Percentiles rank a stretch among this genome's conserved stretches.
Conservation (phyloP, 192 early-diverging fungal genomes). For the Mortierella alpina region DNA sequence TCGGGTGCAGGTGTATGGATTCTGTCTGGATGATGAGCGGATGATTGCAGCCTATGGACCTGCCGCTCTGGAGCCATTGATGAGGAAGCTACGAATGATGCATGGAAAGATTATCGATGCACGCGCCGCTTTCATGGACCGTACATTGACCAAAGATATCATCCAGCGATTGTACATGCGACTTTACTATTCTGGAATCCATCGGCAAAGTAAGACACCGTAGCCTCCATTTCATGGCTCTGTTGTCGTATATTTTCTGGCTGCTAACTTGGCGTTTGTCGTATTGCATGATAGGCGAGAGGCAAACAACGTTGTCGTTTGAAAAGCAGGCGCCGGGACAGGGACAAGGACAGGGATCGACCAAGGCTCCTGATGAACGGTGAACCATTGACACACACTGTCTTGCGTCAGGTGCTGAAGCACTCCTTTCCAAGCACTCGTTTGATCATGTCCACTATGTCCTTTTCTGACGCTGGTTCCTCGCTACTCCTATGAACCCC, state of each 20-base stretch:
- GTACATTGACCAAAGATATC: conserved; percentile 39
- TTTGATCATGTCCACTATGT: too few species aligned
- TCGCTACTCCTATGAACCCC: too few species aligned
- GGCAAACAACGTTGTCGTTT: too few species aligned
- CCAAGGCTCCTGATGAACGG: too few species aligned
- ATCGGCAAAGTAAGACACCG: conserved; percentile 28
- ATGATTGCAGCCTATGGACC: conserved; percentile 38
- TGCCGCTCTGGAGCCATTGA: conserved; percentile 10
- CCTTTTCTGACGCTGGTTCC: too few species aligned
- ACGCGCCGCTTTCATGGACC: conserved; percentile 45
- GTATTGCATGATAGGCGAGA: too few species aligned
- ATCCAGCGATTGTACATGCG: conserved; percentile 39
- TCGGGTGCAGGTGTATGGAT: conserved; percentile 27
- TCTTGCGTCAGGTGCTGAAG: too few species aligned
- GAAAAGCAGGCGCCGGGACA: too few species aligned
- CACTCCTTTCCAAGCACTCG: too few species aligned
- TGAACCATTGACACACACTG: too few species aligned
- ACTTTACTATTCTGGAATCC: conserved; percentile 19
- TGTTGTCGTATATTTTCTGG: not conserved
- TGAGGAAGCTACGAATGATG: conserved; percentile 24
- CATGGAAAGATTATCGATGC: conserved; percentile 37
- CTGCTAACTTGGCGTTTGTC: too few species aligned
- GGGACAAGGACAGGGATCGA: too few species aligned
- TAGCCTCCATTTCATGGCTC: not conserved
- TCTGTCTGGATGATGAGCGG: conserved; percentile 45